Evolutionary conservation across 1,139 yeast species (phyloP).

Genomic region (Yamadazyma sp.): DNA sequence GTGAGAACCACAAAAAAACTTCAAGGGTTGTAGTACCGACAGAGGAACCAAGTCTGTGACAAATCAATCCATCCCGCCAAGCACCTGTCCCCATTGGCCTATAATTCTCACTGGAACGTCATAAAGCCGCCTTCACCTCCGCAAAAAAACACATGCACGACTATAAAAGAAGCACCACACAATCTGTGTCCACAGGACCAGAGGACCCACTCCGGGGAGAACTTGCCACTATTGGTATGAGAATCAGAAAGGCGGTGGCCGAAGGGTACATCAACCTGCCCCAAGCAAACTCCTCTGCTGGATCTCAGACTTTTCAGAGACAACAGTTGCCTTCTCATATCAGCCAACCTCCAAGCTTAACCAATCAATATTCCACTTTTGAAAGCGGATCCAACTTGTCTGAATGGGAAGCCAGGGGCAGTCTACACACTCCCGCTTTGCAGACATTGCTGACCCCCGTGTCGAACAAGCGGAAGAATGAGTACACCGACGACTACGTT

Average conservation of each 20-base stretch:
- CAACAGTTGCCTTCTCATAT: slow-evolving; percentile 53
- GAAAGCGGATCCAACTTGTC: slow-evolving; percentile 24
- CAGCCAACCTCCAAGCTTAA: slow-evolving; percentile 39
- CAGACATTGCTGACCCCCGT: slow-evolving; percentile 5
- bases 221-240: slow-evolving; percentile 64
- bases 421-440: slow-evolving; percentile 4
- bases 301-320: slow-evolving; percentile 25
- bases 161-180: slow-evolving; percentile 9
- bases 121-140: too few relatives aligned
- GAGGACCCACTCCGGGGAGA: neutral
- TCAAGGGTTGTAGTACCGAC: too few relatives aligned
- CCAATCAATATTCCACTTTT: slow-evolving; percentile 40
- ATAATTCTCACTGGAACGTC: too few relatives aligned
- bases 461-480: slow-evolving; percentile 38
- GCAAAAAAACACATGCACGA: too few relatives aligned
- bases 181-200: neutral
- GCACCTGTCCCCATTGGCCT: too few relatives aligned
- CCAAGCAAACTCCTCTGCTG: neutral
- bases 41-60: too few relatives aligned
- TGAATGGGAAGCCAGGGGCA: slow-evolving; percentile 10
- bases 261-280: slow-evolving; percentile 54
- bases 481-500: slow-evolving; percentile 14
- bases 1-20: too few relatives aligned
- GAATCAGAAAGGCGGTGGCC: slow-evolving; percentile 65
- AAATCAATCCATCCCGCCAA: too few relatives aligned